phyloP scores from a whole-genome alignment of 106 monocot genomes.

The Ottelia alismoides region DNA sequence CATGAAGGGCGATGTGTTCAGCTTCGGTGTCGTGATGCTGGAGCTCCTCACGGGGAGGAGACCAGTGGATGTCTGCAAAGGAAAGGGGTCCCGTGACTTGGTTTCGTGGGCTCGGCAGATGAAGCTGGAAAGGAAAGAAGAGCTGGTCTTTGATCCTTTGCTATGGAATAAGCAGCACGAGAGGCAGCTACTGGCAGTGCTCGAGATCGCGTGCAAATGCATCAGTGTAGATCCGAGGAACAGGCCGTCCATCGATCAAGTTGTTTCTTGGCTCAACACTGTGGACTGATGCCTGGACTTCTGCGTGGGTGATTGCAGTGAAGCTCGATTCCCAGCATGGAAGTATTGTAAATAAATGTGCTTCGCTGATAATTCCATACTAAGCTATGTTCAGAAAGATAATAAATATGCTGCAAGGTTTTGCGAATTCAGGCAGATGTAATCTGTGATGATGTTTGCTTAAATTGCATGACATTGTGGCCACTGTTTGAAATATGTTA shows the following conservation, averaged over 20 bases:
- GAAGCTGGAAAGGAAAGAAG: slow-evolving; percentile 6
- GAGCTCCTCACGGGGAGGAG: slow-evolving; percentile 21
- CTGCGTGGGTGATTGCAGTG: too few relatives aligned
- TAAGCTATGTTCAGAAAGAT: too few relatives aligned
- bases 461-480: too few relatives aligned
- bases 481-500: too few relatives aligned
- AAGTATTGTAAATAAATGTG: too few relatives aligned
- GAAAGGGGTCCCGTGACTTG: slow-evolving; percentile 9
- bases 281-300: too few relatives aligned
- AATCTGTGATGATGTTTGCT: too few relatives aligned
- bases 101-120: slow-evolving; percentile 7
- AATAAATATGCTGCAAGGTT: too few relatives aligned
- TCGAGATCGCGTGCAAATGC: slow-evolving; percentile 15
- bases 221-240: slow-evolving; percentile 7
- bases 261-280: slow-evolving; percentile 22
- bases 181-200: slow-evolving; percentile 4
- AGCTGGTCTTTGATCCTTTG: slow-evolving; percentile 11
- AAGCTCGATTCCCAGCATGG: too few relatives aligned
- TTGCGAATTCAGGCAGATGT: too few relatives aligned
- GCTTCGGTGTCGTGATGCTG: slow-evolving; percentile 20
- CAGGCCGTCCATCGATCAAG: slow-evolving; percentile 9
- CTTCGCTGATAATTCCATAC: too few relatives aligned
- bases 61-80: slow-evolving; percentile 16
- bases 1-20: slow-evolving; percentile 22
- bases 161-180: slow-evolving; percentile 10